Percentiles rank a stretch among this genome's conserved stretches.
These are phyloP conservation scores for Hypoxylon crocopeplum DNA, from an alignment of 495 filamentous ascomycete genomes.

Conservation along the genomic window DNA sequence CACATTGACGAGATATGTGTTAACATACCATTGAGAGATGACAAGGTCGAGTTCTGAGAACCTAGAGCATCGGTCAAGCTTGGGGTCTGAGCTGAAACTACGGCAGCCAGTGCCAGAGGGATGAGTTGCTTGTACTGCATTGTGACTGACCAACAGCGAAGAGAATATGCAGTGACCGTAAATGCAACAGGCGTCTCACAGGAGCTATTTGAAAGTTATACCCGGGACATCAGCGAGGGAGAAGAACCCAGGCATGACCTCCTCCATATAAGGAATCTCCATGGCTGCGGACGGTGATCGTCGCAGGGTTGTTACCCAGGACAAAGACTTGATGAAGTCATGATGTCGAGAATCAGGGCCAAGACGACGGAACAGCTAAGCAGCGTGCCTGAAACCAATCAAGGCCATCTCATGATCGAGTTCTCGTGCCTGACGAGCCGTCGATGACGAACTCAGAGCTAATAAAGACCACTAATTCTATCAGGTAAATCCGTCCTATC, in stretches of 20 bases:
- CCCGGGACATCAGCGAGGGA: neutral
- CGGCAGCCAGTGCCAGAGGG: slow-evolving; percentile 30
- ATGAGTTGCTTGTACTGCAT: slow-evolving; percentile 50
- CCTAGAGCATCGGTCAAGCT: slow-evolving; percentile 46
- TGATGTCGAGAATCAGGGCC: slow-evolving; percentile 26
- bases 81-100: slow-evolving; percentile 40
- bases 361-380: slow-evolving; percentile 9
- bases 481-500: slow-evolving; percentile 24
- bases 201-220: neutral
- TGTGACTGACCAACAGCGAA: neutral
- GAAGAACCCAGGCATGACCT: neutral
- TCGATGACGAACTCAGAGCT: slow-evolving; percentile 21
- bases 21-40: slow-evolving; percentile 46
- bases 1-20: neutral
- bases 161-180: neutral
- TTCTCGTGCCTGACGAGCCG: neutral
- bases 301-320: slow-evolving; percentile 8
- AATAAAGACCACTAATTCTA: slow-evolving; percentile 3
- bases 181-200: neutral
- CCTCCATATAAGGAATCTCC: slow-evolving; percentile 13
- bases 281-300: neutral
- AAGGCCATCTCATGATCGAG: slow-evolving; percentile 4
- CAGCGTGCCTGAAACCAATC: slow-evolving; percentile 22
- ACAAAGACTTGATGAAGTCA: slow-evolving; percentile 33
- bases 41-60: slow-evolving; percentile 47